phyloP scores from a whole-genome alignment of 2,329 filamentous ascomycete species.

The Ceratocystis destructans region DNA sequence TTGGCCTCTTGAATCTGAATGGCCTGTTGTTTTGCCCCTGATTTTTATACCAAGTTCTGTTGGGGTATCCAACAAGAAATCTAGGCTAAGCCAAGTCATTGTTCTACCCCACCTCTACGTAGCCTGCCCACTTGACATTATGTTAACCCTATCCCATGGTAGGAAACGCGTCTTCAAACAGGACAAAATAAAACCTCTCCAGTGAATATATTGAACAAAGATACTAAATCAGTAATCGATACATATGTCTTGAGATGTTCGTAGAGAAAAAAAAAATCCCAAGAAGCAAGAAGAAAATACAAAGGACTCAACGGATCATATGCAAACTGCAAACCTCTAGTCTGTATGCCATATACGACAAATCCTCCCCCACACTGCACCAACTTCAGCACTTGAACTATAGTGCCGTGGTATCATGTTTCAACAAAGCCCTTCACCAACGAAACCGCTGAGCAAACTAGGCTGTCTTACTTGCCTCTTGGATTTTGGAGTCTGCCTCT shows the following conservation, averaged over 20 bases:
- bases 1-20: neutral
- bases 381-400: constrained; percentile 13
- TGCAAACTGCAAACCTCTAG: constrained; percentile 24
- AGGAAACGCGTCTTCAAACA: neutral
- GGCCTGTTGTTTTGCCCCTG: neutral
- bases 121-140: neutral
- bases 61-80: constrained; percentile 2
- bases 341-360: neutral
- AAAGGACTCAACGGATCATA: constrained; percentile 17
- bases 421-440: neutral
- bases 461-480: constrained; percentile 31
- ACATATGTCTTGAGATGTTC: neutral
- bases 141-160: neutral
- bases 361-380: neutral
- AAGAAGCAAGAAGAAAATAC: constrained; percentile 5
- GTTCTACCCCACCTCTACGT: neutral
- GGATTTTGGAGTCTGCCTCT: constrained; percentile 48
- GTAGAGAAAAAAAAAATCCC: constrained; percentile 2
- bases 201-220: constrained; percentile 5
- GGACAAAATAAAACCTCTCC: neutral
- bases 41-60: neutral
- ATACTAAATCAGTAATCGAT: neutral
- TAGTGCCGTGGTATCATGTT: constrained; percentile 17
- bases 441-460: constrained; percentile 1
- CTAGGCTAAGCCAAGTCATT: neutral